Evolutionary conservation across 1,139 yeast species (phyloP).

Genomic region (Taphrina pruni): DNA sequence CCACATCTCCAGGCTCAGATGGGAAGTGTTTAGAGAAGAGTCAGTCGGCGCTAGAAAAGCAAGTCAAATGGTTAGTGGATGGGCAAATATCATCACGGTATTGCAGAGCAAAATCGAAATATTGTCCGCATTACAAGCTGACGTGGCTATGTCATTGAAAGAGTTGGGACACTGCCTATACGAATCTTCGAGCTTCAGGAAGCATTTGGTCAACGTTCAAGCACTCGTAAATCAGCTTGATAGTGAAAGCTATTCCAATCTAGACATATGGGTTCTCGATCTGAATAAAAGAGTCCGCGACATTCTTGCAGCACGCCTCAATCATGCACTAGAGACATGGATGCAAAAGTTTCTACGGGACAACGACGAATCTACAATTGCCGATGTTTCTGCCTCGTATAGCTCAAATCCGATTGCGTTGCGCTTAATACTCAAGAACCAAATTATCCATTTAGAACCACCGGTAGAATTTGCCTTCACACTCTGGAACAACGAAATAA

Average conservation of each 20-base stretch:
- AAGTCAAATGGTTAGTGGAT: slow-evolving; percentile 53
- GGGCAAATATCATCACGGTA: slow-evolving; percentile 55
- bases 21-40: slow-evolving; percentile 60
- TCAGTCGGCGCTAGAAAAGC: slow-evolving; percentile 47
- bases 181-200: slow-evolving; percentile 31
- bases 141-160: slow-evolving; percentile 48
- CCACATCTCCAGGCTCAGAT: slow-evolving; percentile 41
- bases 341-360: slow-evolving; percentile 46
- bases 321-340: slow-evolving; percentile 49
- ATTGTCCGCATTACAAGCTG: slow-evolving; percentile 47
- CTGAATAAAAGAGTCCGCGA: slow-evolving; percentile 56
- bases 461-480: slow-evolving; percentile 54
- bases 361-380: not conserved
- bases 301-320: slow-evolving; percentile 54
- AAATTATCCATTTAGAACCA: slow-evolving; percentile 56
- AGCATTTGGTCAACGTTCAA: slow-evolving; percentile 52
- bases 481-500: slow-evolving; percentile 50
- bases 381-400: not conserved
- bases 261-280: slow-evolving; percentile 53
- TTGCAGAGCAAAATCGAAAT: slow-evolving; percentile 54
- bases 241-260: slow-evolving; percentile 56
- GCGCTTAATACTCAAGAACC: slow-evolving; percentile 56
- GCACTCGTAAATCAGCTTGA: slow-evolving; percentile 55
- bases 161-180: slow-evolving; percentile 53
- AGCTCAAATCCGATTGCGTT: slow-evolving; percentile 48